These are phyloP conservation scores for Ricinus communis DNA, from an alignment of 345 rosid species.

Conservation along the genomic window DNA sequence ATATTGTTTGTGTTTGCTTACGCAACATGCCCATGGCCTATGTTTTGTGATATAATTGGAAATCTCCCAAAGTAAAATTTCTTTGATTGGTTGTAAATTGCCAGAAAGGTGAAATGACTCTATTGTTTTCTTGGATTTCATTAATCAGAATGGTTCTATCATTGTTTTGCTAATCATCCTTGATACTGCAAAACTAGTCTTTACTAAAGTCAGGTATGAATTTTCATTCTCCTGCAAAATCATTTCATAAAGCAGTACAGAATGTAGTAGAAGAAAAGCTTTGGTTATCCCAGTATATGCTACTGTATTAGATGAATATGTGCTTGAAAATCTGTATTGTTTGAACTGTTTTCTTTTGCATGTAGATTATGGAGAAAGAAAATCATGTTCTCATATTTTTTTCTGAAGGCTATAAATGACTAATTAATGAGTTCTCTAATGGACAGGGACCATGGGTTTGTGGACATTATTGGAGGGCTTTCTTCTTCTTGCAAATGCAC, in stretches of 20 bases:
- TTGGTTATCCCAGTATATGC: no score
- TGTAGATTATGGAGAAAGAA: not conserved
- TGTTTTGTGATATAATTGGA: no score
- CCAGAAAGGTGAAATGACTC: no score
- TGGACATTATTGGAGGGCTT: slow-evolving; percentile 84
- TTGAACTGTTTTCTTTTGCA: not conserved
- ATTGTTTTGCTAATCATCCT: not conserved
- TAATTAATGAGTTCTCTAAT: slow-evolving; percentile 1
- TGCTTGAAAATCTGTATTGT: not conserved
- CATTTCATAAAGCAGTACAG: not conserved
- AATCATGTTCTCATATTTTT: not conserved
- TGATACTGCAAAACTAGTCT: no score
- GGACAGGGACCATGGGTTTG: slow-evolving; percentile 62
- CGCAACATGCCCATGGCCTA: no score
- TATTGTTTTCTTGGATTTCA: not conserved
- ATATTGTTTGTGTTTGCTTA: no score
- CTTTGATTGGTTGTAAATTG: no score
- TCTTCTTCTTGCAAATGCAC: slow-evolving; percentile 84
- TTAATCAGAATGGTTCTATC: not conserved
- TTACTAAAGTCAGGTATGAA: not conserved
- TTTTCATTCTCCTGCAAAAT: not conserved
- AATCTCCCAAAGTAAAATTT: no score
- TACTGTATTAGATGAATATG: no score
- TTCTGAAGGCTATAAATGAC: not conserved
- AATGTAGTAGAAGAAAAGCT: no score